These are phyloP conservation scores for Polymyxa betae DNA, from an alignment of 208 protist species.

Conservation along the genomic window DNA sequence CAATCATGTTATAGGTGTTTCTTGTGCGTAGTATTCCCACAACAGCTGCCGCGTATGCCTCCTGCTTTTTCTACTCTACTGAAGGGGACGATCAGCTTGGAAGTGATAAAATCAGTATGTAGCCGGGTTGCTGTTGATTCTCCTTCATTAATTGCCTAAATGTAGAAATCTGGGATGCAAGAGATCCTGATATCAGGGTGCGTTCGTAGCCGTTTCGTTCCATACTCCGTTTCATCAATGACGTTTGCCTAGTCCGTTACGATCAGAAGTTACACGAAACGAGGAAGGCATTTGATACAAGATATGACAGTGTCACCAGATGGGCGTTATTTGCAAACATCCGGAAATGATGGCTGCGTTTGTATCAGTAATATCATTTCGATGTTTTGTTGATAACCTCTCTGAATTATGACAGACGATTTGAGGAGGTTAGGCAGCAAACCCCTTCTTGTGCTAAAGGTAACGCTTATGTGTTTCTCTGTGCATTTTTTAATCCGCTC, in stretches of 20 bases:
- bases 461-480: not conserved
- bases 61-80: not conserved
- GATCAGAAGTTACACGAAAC: not conserved
- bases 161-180: constrained; percentile 11
- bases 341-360: constrained; percentile 30
- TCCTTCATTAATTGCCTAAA: not conserved
- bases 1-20: constrained; percentile 13
- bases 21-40: not conserved
- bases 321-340: constrained; percentile 32
- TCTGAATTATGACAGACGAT: not conserved
- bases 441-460: constrained; percentile 17
- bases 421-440: not conserved
- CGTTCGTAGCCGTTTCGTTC: not conserved
- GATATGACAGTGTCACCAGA: constrained; percentile 11
- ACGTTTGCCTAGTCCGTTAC: not conserved
- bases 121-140: not conserved
- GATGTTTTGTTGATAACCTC: not conserved
- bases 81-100: not conserved
- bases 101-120: not conserved
- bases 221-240: not conserved
- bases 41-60: not conserved
- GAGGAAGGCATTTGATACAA: constrained; percentile 14
- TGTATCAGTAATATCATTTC: not conserved
- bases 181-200: not conserved
- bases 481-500: not conserved